A percentile compares a stretch with the other conserved stretches of the same genome.
These are phyloP conservation scores for Aspergillus wentii DNA, from an alignment of 495 filamentous ascomycete species.

Conservation along the genomic window DNA sequence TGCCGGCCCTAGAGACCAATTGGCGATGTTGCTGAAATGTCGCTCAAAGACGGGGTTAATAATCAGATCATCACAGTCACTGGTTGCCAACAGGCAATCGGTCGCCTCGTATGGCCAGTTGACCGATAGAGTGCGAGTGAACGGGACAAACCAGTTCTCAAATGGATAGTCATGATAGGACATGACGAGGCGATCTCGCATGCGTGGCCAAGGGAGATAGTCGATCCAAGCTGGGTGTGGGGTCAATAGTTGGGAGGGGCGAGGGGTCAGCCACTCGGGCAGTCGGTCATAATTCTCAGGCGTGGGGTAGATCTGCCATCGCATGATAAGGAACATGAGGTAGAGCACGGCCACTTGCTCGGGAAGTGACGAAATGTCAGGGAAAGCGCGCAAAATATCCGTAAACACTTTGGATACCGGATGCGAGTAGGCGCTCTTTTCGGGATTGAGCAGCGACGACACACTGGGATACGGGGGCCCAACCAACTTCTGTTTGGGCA, in stretches of 20 bases:
- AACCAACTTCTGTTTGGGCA: slow-evolving; percentile 53
- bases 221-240: slow-evolving; percentile 76
- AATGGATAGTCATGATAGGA: slow-evolving; percentile 52
- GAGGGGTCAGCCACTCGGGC: slow-evolving; percentile 61
- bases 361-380: slow-evolving; percentile 60
- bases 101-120: slow-evolving; percentile 76
- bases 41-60: slow-evolving; percentile 79
- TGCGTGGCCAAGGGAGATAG: slow-evolving; percentile 66
- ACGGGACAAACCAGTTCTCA: slow-evolving; percentile 77
- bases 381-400: slow-evolving; percentile 72
- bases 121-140: slow-evolving; percentile 62
- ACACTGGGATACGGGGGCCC: slow-evolving; percentile 74
- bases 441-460: slow-evolving; percentile 66
- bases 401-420: slow-evolving; percentile 78
- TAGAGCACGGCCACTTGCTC: slow-evolving; percentile 77
- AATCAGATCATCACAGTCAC: slow-evolving; percentile 53
- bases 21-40: slow-evolving; percentile 60
- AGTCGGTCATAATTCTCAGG: slow-evolving; percentile 67
- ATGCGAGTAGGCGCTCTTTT: slow-evolving; percentile 55
- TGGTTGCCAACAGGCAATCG: slow-evolving; percentile 51
- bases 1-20: slow-evolving; percentile 71
- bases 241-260: slow-evolving; percentile 52
- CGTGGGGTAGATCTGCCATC: slow-evolving; percentile 74
- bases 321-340: slow-evolving; percentile 78
- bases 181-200: slow-evolving; percentile 59